phyloP scores from a whole-genome alignment of 495 filamentous ascomycete species.

The Clohesyomyces aquaticus region DNA sequence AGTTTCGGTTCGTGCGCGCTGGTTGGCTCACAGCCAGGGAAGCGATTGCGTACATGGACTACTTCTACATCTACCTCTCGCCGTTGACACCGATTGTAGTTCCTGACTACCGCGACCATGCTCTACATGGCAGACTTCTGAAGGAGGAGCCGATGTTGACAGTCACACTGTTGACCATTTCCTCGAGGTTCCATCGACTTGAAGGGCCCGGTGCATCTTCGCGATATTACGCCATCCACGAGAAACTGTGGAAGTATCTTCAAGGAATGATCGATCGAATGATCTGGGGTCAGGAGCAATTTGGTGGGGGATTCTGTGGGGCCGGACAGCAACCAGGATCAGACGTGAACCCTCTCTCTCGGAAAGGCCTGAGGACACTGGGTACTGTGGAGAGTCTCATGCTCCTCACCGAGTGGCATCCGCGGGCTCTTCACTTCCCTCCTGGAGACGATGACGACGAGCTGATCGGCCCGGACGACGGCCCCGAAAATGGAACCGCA shows the following conservation, averaged over 20 bases:
- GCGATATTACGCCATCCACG: slow-evolving; percentile 87
- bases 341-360: slow-evolving; percentile 46
- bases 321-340: slow-evolving; percentile 58
- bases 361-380: slow-evolving; percentile 81
- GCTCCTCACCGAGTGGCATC: slow-evolving; percentile 96
- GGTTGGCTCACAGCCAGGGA: slow-evolving; percentile 96
- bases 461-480: slow-evolving; percentile 51
- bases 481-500: not conserved
- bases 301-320: slow-evolving; percentile 83
- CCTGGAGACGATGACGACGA: slow-evolving; percentile 78
- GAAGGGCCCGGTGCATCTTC: slow-evolving; percentile 79
- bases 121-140: slow-evolving; percentile 74
- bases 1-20: slow-evolving; percentile 87
- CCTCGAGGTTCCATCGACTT: slow-evolving; percentile 81
- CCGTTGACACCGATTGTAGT: slow-evolving; percentile 90
- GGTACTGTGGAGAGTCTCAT: slow-evolving; percentile 93
- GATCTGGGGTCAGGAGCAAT: slow-evolving; percentile 94
- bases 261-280: slow-evolving; percentile 91
- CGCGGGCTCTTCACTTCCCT: slow-evolving; percentile 90
- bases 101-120: slow-evolving; percentile 75
- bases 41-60: slow-evolving; percentile 88
- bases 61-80: slow-evolving; percentile 88
- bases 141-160: slow-evolving; percentile 89
- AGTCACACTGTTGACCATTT: slow-evolving; percentile 86
- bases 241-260: slow-evolving; percentile 93